These are phyloP conservation scores for Friedmanniomyces endolithicus DNA, from an alignment of 495 filamentous ascomycete species.

Conservation along the genomic window DNA sequence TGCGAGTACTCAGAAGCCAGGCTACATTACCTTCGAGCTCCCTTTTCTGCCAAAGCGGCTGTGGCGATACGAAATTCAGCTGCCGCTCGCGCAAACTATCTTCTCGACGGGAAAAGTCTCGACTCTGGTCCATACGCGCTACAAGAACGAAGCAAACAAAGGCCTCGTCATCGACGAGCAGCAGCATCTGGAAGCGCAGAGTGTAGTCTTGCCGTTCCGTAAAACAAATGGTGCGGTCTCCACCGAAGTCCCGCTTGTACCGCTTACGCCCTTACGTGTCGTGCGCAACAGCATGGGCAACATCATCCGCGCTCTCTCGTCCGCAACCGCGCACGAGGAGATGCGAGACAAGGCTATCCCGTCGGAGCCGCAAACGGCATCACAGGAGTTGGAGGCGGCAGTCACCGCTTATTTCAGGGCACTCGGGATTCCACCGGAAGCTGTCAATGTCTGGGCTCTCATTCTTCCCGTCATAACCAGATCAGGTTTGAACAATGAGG, in stretches of 20 bases:
- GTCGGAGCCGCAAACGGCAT: conserved; percentile 50
- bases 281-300: conserved; percentile 67
- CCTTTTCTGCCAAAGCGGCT: background rate
- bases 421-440: conserved; percentile 33
- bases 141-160: background rate
- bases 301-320: conserved; percentile 57
- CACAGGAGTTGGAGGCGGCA: conserved; percentile 56
- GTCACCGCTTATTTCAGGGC: conserved; percentile 47
- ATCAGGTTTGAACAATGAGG: too few species aligned
- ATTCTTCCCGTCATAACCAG: conserved; percentile 36
- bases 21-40: conserved; percentile 1
- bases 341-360: conserved; percentile 11
- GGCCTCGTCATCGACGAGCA: background rate
- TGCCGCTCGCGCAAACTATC: conserved; percentile 21
- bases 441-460: conserved; percentile 66
- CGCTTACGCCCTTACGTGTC: conserved; percentile 50
- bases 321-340: conserved; percentile 8
- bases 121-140: conserved; percentile 7
- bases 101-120: conserved; percentile 19
- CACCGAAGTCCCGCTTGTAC: conserved; percentile 39
- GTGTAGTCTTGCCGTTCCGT: background rate
- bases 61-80: background rate
- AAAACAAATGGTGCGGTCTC: conserved; percentile 1
- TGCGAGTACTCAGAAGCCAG: background rate
- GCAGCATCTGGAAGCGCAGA: conserved; percentile 6